These are phyloP conservation scores for Hemileccinum rubropunctum DNA, from an alignment of 768 basidiomycete species.

Conservation along the genomic window DNA sequence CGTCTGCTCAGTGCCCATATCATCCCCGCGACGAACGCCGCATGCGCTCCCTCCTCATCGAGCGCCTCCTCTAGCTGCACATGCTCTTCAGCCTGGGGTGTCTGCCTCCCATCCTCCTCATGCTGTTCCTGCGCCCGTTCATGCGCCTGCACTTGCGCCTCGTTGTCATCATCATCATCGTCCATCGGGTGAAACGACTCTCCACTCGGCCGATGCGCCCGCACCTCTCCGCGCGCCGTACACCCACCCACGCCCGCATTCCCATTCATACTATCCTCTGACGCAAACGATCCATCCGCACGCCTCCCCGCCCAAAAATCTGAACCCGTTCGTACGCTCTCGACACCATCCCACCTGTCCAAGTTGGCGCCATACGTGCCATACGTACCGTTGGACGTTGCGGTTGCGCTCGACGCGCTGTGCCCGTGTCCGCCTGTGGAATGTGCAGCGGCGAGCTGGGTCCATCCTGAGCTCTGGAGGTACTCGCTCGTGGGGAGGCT, in stretches of 20 bases:
- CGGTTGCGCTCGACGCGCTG: conserved; percentile 12
- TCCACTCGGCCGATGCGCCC: conserved; percentile 19
- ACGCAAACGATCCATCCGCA: conserved; percentile 15
- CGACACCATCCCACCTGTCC: conserved; percentile 29
- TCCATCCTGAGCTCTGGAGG: conserved; percentile 83
- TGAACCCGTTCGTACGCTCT: conserved; percentile 63
- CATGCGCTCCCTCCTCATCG: conserved; percentile 77
- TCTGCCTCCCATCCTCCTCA: conserved; percentile 20
- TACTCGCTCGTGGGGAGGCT: conserved; percentile 83
- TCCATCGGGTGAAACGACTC: conserved; percentile 35
- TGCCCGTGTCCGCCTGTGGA: too few relatives aligned
- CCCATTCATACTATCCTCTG: conserved; percentile 17
- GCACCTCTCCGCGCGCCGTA: not conserved
- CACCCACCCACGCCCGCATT: not conserved
- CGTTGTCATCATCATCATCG: conserved; percentile 23
- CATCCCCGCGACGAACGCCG: conserved; percentile 87
- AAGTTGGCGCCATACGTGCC: too few relatives aligned
- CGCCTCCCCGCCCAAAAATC: conserved; percentile 65
- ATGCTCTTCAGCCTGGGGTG: conserved; percentile 18
- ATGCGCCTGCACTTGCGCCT: conserved; percentile 4
- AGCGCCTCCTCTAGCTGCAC: conserved; percentile 34
- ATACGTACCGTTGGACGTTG: conserved; percentile 19
- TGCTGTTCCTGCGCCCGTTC: not conserved
- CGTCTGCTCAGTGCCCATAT: conserved; percentile 75
- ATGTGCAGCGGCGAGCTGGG: conserved; percentile 17